Evolutionary conservation across 169 alveolate genomes (phyloP).

Genomic region (Plasmodium cynomolgi): DNA sequence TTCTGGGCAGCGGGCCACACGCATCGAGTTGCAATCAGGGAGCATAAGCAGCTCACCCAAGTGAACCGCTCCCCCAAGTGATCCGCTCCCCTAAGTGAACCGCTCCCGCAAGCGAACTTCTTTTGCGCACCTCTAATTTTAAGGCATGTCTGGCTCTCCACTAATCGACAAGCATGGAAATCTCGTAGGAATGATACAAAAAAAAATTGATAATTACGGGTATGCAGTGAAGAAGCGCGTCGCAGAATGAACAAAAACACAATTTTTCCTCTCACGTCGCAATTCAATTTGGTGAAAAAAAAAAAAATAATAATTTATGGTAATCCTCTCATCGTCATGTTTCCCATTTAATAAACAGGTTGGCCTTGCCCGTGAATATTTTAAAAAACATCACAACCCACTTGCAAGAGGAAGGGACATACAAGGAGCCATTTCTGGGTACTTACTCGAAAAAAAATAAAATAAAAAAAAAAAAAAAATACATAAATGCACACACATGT

Average conservation of each 20-base stretch:
- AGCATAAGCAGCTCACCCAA: not conserved
- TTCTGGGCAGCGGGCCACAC: not conserved
- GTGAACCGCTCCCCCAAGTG: no score
- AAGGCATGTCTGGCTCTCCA: conserved; percentile 75
- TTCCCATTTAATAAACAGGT: conserved; percentile 6
- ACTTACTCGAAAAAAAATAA: conserved; percentile 1
- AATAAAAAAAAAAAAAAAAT: conserved; percentile 2
- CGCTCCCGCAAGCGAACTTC: not conserved
- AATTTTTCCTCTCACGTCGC: not conserved
- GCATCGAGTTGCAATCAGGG: not conserved
- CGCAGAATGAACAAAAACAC: not conserved
- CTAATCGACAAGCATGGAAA: conserved; percentile 43
- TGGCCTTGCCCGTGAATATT: conserved; percentile 56
- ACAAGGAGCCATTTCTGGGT: conserved; percentile 67
- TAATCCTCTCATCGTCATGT: not conserved
- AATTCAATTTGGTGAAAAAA: not conserved
- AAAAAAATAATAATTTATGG: not conserved
- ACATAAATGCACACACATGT: conserved; percentile 1
- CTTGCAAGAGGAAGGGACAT: conserved; percentile 41
- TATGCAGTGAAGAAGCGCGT: not conserved
- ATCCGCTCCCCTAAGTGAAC: not conserved
- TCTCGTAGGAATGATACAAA: conserved; percentile 73
- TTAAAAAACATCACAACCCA: conserved; percentile 38
- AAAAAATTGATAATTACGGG: conserved; percentile 73
- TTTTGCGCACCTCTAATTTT: not conserved